These are phyloP conservation scores for Coccomyxa subellipsoidea DNA, from an alignment of 163 green algal genomes.

Conservation along the genomic window DNA sequence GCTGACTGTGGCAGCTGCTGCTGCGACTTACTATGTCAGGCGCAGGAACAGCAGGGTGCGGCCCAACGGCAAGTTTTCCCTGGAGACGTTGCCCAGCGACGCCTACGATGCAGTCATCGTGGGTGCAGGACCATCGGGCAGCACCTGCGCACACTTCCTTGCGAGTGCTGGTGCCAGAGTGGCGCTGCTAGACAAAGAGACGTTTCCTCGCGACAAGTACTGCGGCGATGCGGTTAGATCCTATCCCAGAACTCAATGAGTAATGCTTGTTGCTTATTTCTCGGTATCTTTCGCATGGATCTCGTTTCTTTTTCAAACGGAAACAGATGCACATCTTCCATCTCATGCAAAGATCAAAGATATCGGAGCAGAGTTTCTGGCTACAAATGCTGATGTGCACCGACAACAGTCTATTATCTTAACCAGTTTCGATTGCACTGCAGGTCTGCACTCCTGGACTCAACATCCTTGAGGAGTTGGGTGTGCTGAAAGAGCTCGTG, in stretches of 20 bases:
- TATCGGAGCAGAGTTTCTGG: too few relatives aligned
- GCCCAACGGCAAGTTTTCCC: neutral
- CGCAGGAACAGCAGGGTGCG: neutral
- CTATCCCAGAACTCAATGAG: too few relatives aligned
- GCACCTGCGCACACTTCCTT: constrained; percentile 71
- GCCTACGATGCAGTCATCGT: constrained; percentile 86
- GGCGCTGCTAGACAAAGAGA: constrained; percentile 85
- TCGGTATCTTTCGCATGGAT: too few relatives aligned
- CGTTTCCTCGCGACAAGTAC: constrained; percentile 66
- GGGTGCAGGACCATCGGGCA: constrained; percentile 78
- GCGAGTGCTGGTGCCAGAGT: constrained; percentile 74
- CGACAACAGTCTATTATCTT: too few relatives aligned
- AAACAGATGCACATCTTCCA: too few relatives aligned
- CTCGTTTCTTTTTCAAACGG: too few relatives aligned
- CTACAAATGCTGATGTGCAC: too few relatives aligned
- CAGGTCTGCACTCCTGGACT: constrained; percentile 83
- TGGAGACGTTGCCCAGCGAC: constrained; percentile 57
- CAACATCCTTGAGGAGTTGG: constrained; percentile 73
- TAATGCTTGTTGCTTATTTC: too few relatives aligned
- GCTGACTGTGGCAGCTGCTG: neutral
- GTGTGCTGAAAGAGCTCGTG: constrained; percentile 70
- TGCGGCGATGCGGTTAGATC: constrained; percentile 26
- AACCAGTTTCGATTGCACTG: too few relatives aligned
- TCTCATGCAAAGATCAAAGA: too few relatives aligned
- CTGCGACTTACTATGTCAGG: neutral